phyloP scores from a whole-genome alignment of 2,329 filamentous ascomycete genomes.

The Pochonia chlamydosporia region DNA sequence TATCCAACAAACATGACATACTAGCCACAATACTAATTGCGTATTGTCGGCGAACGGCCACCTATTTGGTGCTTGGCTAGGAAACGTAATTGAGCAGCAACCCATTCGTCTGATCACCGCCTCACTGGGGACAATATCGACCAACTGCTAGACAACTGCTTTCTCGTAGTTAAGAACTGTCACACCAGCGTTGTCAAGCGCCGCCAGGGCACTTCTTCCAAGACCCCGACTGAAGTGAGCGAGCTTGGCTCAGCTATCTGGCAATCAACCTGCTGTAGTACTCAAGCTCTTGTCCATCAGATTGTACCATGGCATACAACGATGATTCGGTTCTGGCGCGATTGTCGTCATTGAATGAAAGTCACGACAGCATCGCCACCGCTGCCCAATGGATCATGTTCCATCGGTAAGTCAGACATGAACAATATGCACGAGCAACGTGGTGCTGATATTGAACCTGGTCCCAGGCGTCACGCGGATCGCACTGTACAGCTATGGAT shows the following conservation, averaged over 20 bases:
- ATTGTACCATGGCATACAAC: slow-evolving; percentile 75
- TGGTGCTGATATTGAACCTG: neutral
- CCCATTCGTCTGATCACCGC: neutral
- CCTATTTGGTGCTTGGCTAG: neutral
- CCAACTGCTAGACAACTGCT: too few species aligned
- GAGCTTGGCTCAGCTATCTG: too few species aligned
- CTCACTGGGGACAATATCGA: too few species aligned
- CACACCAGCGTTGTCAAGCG: too few species aligned
- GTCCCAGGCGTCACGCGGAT: slow-evolving; percentile 76
- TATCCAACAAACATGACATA: neutral
- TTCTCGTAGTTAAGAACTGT: too few species aligned
- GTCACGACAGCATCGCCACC: slow-evolving; percentile 92
- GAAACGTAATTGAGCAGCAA: neutral
- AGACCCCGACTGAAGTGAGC: too few species aligned
- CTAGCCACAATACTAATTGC: neutral
- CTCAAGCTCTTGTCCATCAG: neutral
- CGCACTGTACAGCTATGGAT: slow-evolving; percentile 90
- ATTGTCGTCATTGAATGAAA: slow-evolving; percentile 92
- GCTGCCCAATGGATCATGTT: slow-evolving; percentile 99
- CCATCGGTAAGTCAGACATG: slow-evolving; percentile 61
- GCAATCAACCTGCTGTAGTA: too few species aligned
- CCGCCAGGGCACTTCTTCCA: too few species aligned
- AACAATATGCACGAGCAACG: neutral
- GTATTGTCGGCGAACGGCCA: neutral
- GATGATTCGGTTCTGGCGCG: slow-evolving; percentile 94